phyloP scores from a whole-genome alignment of 208 protist genomes.

The Wallacemonas sp. region DNA sequence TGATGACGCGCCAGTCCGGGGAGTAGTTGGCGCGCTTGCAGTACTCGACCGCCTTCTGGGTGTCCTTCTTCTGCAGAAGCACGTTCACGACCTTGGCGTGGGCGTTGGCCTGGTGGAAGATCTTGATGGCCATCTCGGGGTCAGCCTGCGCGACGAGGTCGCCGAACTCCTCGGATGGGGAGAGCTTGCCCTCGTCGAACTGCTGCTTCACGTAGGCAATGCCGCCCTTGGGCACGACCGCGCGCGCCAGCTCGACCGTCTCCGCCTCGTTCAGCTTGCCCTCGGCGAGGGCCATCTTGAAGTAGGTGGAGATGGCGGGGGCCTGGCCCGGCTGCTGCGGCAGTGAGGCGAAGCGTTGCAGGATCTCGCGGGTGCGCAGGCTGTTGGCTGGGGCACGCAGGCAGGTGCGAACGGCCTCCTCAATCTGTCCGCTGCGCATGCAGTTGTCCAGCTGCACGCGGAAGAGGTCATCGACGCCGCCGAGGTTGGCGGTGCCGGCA shows the following conservation, averaged over 20 bases:
- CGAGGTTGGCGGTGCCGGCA: constrained; percentile 95
- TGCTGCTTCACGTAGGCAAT: constrained; percentile 96
- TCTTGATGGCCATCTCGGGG: constrained; percentile 95
- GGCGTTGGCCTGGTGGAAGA: constrained; percentile 96
- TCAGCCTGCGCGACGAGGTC: constrained; percentile 93
- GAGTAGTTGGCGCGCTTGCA: constrained; percentile 95
- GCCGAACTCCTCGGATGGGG: constrained; percentile 98
- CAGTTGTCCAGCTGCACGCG: constrained; percentile 95
- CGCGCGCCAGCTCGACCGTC: constrained; percentile 97
- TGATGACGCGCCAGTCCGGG: constrained; percentile 96
- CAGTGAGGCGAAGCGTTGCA: constrained; percentile 93
- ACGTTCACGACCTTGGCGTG: constrained; percentile 95
- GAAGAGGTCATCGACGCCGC: constrained; percentile 98
- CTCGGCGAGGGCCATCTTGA: constrained; percentile 96
- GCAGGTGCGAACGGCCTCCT: constrained; percentile 96
- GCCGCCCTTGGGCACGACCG: constrained; percentile 93
- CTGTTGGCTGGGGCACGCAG: constrained; percentile 91
- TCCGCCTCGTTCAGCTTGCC: constrained; percentile 97
- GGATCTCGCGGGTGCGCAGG: constrained; percentile 97
- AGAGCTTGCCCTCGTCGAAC: constrained; percentile 99
- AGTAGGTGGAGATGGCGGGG: constrained; percentile 98
- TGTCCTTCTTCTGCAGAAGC: constrained; percentile 95
- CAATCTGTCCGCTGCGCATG: constrained; percentile 89
- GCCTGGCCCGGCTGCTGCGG: constrained; percentile 81
- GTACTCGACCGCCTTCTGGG: constrained; percentile 98